Evolutionary conservation across 306 rosid genomes (phyloP), one percentile per base, ranked within the genome.

Genomic region (Glycine soja): DNA sequence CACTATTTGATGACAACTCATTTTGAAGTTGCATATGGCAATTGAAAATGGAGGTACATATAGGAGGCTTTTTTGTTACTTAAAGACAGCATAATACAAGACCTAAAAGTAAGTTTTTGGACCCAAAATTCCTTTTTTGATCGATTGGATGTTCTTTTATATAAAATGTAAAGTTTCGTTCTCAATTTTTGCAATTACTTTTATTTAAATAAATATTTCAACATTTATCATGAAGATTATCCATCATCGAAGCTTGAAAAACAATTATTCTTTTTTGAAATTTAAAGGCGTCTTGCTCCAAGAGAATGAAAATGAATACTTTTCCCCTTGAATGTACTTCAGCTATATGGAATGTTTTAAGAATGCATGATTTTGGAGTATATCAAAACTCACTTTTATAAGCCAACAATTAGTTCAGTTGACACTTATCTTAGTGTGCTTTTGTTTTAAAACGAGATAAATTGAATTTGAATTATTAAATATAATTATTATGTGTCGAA

Each of bases 1-100:
- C 80, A 64, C 48, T 63, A 62, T 50, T 40, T 70, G 43, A 50
- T 50, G 74, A 83, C 74, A 77, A 83, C 52, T 71, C 75, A 83
- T 32, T 54, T 63, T 76, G 16, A 15, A 45, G 34, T 34, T 53
- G 8, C 66, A 18, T 24, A 4, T 11, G 8, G 8, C 30, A 70
- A 69, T 56, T 43, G 4, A 13, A 53, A 79, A 59, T 9, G 7
- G n/a, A 52, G 43, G 5, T 38, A 63, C 46, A 6, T 16, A 7
- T 57, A 5, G 3, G 3, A 40, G 75, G 0, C 12, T 50, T 50
- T 24, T 51, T 62, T n/a, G 7, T 30, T n/a, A 48, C 18, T 40
- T 40, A 32, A 62, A 30, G 38, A 61, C 62, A 32, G 32, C 79
- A 75, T 46, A 57, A 10, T 36, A 52, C 36, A 51, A 34, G 16